A percentile compares a stretch with the other conserved stretches of the same genome.
These are phyloP conservation scores for Diaporthe ilicicola DNA, from an alignment of 2,329 filamentous ascomycete genomes.

Conservation along the genomic window DNA sequence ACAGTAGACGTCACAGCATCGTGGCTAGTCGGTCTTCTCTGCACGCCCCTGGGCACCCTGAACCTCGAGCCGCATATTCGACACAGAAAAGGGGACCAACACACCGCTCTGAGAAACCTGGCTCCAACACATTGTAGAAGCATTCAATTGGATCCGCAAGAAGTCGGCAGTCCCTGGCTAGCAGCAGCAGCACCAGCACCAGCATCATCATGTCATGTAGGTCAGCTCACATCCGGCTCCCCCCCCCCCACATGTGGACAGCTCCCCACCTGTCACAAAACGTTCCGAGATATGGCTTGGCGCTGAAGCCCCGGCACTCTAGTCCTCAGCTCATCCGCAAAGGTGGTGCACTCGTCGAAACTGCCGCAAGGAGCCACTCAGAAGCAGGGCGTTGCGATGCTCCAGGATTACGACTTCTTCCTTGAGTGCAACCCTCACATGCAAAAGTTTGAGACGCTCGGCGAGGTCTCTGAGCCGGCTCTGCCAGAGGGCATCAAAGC, in stretches of 20 bases:
- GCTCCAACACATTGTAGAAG: background rate
- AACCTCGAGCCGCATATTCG: background rate
- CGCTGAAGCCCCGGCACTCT: constrained; percentile 2
- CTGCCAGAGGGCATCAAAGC: constrained; percentile 41
- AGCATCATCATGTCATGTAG: constrained; percentile 16
- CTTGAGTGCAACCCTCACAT: constrained; percentile 62
- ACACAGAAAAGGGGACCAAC: background rate
- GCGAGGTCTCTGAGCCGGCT: constrained; percentile 34
- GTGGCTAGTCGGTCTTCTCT: background rate
- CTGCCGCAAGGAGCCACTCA: constrained; percentile 50
- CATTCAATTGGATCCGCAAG: background rate
- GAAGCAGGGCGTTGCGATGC: constrained; percentile 51
- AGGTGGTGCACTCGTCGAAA: constrained; percentile 51
- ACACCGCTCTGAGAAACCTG: background rate
- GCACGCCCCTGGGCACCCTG: no score
- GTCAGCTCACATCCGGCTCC: background rate
- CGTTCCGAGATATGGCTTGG: background rate
- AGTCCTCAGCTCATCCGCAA: constrained; percentile 55
- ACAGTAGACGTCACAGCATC: constrained; percentile 16
- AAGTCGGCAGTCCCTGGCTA: background rate
- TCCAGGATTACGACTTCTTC: constrained; percentile 62
- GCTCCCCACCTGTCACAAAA: background rate
- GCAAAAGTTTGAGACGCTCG: constrained; percentile 50
- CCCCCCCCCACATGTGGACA: background rate
- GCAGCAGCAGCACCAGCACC: no score